Conservation (phyloP, 2,329 filamentous ascomycete genomes). For the Exophiala bonariae region DNA sequence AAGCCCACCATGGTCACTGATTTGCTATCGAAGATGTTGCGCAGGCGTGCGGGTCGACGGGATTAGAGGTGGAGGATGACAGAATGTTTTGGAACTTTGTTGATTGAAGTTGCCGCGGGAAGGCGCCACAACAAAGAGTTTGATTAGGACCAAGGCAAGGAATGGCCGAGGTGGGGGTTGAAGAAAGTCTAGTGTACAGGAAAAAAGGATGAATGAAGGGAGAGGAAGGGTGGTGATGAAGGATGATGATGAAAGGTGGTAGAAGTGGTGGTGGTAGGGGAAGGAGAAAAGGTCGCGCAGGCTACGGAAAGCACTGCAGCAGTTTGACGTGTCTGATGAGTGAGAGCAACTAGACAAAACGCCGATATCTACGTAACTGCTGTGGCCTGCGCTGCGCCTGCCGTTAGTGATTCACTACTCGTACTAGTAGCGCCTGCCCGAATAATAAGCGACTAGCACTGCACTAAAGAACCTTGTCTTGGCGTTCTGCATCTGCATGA, state of each 20-base stretch:
- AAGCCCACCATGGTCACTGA: slow-evolving; percentile 74
- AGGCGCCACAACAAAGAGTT: slow-evolving; percentile 7
- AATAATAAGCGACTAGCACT: no score
- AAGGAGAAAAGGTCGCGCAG: slow-evolving; percentile 17
- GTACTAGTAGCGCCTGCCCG: no score
- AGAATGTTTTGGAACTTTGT: slow-evolving; percentile 7
- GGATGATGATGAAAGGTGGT: slow-evolving; percentile 10
- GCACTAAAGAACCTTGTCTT: no score
- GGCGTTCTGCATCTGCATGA: no score
- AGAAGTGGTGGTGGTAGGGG: slow-evolving; percentile 7
- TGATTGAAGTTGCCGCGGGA: slow-evolving; percentile 15
- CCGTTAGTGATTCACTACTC: no score
- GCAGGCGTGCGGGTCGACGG: neutral
- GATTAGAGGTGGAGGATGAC: slow-evolving; percentile 1
- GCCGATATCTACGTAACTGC: neutral
- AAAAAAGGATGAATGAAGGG: slow-evolving; percentile 10
- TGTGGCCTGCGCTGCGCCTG: neutral
- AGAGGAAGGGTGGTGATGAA: slow-evolving; percentile 4
- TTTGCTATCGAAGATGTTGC: slow-evolving; percentile 2
- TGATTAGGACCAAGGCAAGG: slow-evolving; percentile 3
- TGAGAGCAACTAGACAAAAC: neutral
- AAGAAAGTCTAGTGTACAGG: slow-evolving; percentile 26
- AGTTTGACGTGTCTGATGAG: neutral
- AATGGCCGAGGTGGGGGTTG: slow-evolving; percentile 6
- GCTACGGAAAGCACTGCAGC: neutral